Evolutionary conservation across 1,284 basidiomycete species (phyloP).

Genomic region (Microbotryum silenes-acaulis): DNA sequence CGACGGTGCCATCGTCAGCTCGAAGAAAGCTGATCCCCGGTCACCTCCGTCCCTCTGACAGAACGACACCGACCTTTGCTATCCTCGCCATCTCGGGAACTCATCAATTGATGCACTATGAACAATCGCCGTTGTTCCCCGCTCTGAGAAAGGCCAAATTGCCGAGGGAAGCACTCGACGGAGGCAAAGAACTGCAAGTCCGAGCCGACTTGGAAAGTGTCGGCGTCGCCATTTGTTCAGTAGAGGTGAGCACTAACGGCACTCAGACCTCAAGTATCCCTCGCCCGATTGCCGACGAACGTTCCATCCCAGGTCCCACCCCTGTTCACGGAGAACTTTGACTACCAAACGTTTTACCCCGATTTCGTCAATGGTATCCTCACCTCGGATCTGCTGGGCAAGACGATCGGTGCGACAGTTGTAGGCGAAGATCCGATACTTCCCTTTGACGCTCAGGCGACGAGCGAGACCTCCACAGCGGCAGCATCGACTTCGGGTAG

Average conservation of each 20-base stretch:
- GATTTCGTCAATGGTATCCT: slow-evolving; percentile 97
- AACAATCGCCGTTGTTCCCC: slow-evolving; percentile 24
- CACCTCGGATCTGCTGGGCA: slow-evolving; percentile 89
- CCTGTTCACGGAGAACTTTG: slow-evolving; percentile 97
- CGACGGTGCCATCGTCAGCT: slow-evolving; percentile 32
- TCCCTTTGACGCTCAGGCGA: slow-evolving; percentile 2
- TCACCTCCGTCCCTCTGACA: background rate
- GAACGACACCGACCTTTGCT: slow-evolving; percentile 25
- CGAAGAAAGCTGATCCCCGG: background rate
- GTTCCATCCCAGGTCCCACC: slow-evolving; percentile 64
- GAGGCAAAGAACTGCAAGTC: slow-evolving; percentile 50
- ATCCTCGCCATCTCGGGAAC: slow-evolving; percentile 19
- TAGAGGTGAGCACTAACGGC: slow-evolving; percentile 37
- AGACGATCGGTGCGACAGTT: slow-evolving; percentile 85
- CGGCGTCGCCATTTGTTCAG: slow-evolving; percentile 69
- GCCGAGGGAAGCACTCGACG: slow-evolving; percentile 46
- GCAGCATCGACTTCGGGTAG: background rate
- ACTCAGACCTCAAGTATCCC: background rate
- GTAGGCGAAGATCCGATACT: slow-evolving; percentile 46
- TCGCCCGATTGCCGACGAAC: background rate
- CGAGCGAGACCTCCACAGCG: background rate
- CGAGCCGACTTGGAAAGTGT: slow-evolving; percentile 38
- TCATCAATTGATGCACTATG: slow-evolving; percentile 29
- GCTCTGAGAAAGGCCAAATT: slow-evolving; percentile 19
- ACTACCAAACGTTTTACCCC: slow-evolving; percentile 81